Percentiles rank a stretch among this genome's conserved stretches.
Evolutionary conservation across 257 asterid species (phyloP).

Genomic region (Ilex aquifolium): DNA sequence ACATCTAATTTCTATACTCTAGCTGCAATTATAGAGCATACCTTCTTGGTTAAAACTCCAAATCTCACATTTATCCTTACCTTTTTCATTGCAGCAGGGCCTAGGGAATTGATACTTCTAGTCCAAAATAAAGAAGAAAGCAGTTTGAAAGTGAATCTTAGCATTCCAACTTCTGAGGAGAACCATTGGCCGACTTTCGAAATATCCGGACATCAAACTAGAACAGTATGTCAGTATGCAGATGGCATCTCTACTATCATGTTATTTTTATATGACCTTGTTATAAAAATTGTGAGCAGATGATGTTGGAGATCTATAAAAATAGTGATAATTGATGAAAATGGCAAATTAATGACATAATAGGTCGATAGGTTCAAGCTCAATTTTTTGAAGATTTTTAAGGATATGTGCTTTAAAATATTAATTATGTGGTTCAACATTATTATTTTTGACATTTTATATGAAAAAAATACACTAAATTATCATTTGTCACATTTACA

Average conservation of each 20-base stretch:
- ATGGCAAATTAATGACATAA: too few relatives aligned
- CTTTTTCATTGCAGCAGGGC: conserved; percentile 32
- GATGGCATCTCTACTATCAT: conserved; percentile 10
- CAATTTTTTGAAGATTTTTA: too few relatives aligned
- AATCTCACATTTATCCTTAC: not conserved
- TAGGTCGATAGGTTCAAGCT: too few relatives aligned
- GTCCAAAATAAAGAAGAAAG: conserved; percentile 49
- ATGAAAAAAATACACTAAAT: too few relatives aligned
- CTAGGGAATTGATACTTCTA: conserved; percentile 32
- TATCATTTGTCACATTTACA: too few relatives aligned
- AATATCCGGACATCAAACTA: conserved; percentile 32
- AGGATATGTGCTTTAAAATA: too few relatives aligned
- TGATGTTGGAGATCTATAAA: conserved; percentile 7
- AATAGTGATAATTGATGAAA: too few relatives aligned
- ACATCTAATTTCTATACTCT: too few relatives aligned
- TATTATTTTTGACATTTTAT: too few relatives aligned
- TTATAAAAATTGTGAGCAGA: conserved; percentile 9
- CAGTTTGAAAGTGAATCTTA: conserved; percentile 38
- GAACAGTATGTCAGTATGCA: conserved; percentile 49
- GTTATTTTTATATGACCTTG: conserved; percentile 1
- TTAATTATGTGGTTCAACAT: too few relatives aligned
- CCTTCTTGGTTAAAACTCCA: too few relatives aligned
- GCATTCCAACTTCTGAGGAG: conserved; percentile 21
- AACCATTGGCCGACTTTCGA: conserved; percentile 23
- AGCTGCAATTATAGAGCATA: too few relatives aligned